These are phyloP conservation scores for Blastocystis sp. DNA, from an alignment of 352 stramenopile genomes.

Conservation along the genomic window DNA sequence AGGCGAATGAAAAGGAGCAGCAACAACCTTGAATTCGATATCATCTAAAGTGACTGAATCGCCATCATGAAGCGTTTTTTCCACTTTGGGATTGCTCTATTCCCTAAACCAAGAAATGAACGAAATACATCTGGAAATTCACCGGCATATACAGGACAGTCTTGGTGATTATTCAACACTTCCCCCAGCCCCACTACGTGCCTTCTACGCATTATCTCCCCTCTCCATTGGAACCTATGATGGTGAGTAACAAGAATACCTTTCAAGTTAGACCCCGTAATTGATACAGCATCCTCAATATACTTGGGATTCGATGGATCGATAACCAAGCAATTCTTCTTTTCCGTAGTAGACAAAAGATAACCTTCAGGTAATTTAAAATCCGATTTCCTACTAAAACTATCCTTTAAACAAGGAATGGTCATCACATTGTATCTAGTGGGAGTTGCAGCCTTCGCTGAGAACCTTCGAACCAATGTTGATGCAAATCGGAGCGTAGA, in stretches of 20 bases:
- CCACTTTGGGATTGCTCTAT: conserved; percentile 32
- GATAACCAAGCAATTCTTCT: conserved; percentile 12
- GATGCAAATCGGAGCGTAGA: not conserved
- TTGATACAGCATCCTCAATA: conserved; percentile 25
- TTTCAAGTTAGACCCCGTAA: not conserved
- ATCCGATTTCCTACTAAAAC: not conserved
- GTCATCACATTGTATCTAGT: conserved; percentile 57
- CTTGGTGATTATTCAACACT: conserved; percentile 9
- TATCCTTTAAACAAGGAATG: conserved; percentile 42
- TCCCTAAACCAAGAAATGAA: not conserved
- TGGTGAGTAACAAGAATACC: conserved; percentile 17
- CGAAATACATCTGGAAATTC: not conserved
- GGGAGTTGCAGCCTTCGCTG: not conserved
- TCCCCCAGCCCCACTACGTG: conserved; percentile 42
- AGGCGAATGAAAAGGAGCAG: conserved; percentile 35
- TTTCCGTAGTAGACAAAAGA: conserved; percentile 31
- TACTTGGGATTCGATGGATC: conserved; percentile 15
- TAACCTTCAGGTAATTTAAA: not conserved
- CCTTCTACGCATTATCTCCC: not conserved
- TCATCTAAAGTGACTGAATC: conserved; percentile 20
- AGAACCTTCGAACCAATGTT: not conserved
- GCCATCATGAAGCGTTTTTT: not conserved
- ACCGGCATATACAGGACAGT: conserved; percentile 18
- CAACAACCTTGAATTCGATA: conserved; percentile 45
- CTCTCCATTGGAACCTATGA: not conserved